Evolutionary conservation across 345 rosid species (phyloP), one percentile per base, ranked within the genome.

Genomic region (Lepidium aucheri): DNA sequence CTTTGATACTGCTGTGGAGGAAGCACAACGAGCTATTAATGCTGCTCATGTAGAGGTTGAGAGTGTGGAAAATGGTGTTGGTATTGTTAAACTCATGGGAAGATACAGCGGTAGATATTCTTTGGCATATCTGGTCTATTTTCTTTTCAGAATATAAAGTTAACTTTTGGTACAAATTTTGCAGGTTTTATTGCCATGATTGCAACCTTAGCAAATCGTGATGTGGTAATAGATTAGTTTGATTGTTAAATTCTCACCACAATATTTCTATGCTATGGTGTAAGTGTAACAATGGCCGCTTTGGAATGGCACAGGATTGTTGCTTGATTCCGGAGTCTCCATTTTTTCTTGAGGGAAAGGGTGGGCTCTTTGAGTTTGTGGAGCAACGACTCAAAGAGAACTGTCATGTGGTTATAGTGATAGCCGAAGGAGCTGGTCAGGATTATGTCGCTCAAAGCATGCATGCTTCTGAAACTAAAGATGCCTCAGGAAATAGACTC

Each of bases 291-390:
- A 9, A 26, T 34, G 63, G 16, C 4, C 52, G 43, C 26, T 76
- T 63, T 78, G 69, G 47, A 38, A 71, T 81, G 74, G 47, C 39
- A 76, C 86, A 92, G 96, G 98, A 93, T 82, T 90, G 96, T 75
- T 90, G 98, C 90, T 83, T 92, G 81, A 87, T 92, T 81, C 98
- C 98, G 8, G 98, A 92, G 73, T 90, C 97, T 46, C 91, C 97
- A 43, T 92, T 92, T 76, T 87, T 78, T 65, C 84, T 90, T 73
- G 98, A 92, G 84, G 98, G 96, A 47, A 74, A 75, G 42, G 96
- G 84, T 72, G 98, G 98, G 50, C 96, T 90, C 59, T 87, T 82
- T 78, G 91, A 93, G 70, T 93, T 82, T 78, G 68, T 87, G 10
- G 95, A 87, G 67, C 79, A 77, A 56, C 81, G 85, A 67, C 83